Percentiles rank a stretch among this genome's conserved stretches.
These are phyloP conservation scores for Lizonia empirigonia DNA, from an alignment of 2,329 filamentous ascomycete genomes.

Conservation along the genomic window DNA sequence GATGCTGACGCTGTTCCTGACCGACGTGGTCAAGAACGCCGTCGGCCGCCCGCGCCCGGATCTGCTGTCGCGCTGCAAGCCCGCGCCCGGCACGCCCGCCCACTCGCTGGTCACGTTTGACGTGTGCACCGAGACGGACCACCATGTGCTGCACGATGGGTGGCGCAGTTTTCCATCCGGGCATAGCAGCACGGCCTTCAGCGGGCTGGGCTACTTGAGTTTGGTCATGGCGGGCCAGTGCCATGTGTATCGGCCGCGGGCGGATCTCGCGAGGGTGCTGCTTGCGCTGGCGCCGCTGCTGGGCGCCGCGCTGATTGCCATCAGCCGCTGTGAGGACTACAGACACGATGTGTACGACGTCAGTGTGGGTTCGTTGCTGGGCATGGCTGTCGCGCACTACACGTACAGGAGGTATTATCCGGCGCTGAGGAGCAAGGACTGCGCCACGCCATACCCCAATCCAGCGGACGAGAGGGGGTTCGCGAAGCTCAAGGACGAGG, in stretches of 20 bases:
- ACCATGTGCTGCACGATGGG: slow-evolving; percentile 76
- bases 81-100: slow-evolving; percentile 62
- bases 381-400: slow-evolving; percentile 61
- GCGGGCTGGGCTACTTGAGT: slow-evolving; percentile 75
- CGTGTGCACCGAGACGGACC: slow-evolving; percentile 73
- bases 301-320: slow-evolving; percentile 64
- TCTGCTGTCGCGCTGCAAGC: slow-evolving; percentile 84
- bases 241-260: slow-evolving; percentile 63
- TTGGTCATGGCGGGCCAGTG: slow-evolving; percentile 72
- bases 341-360: slow-evolving; percentile 69
- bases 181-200: slow-evolving; percentile 79
- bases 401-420: slow-evolving; percentile 68
- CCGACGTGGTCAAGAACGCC: slow-evolving; percentile 85
- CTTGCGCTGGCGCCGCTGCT: slow-evolving; percentile 62
- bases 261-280: slow-evolving; percentile 62
- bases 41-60: slow-evolving; percentile 85
- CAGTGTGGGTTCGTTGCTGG: slow-evolving; percentile 60
- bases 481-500: slow-evolving; percentile 53
- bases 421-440: slow-evolving; percentile 55
- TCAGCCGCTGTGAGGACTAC: slow-evolving; percentile 67
- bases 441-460: slow-evolving; percentile 58
- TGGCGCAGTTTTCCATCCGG: slow-evolving; percentile 85
- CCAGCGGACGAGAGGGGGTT: slow-evolving; percentile 40
- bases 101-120: slow-evolving; percentile 64
- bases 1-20: slow-evolving; percentile 79